Evolutionary conservation across 83 land plant genomes (phyloP).

Genomic region (Picea abies): DNA sequence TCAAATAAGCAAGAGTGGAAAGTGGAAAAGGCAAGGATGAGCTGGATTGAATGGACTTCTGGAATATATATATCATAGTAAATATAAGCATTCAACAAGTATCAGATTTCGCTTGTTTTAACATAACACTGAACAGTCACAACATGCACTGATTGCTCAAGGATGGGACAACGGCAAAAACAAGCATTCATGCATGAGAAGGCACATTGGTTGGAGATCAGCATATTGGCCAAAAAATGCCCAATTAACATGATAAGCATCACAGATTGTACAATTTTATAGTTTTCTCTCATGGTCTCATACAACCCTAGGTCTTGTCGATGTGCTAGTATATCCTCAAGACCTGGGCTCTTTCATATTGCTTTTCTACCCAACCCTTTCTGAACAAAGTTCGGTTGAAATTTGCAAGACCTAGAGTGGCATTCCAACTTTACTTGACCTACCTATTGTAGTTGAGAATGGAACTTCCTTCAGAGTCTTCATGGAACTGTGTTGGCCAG

Average conservation of each 20-base stretch:
- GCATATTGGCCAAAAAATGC: neutral
- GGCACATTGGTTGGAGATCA: neutral
- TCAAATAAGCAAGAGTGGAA: neutral
- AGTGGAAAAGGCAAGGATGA: neutral
- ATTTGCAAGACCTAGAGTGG: neutral
- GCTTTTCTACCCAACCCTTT: too few relatives aligned
- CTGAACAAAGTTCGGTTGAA: neutral
- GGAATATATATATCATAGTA: neutral
- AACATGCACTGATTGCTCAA: too few relatives aligned
- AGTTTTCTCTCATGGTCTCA: neutral
- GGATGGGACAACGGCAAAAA: neutral
- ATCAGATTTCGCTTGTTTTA: neutral
- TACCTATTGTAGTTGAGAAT: neutral
- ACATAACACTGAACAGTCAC: too few relatives aligned
- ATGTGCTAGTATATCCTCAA: neutral
- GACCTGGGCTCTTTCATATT: neutral
- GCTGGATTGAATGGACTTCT: neutral
- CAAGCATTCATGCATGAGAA: neutral
- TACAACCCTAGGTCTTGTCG: neutral
- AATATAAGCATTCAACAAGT: neutral
- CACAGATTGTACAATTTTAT: neutral
- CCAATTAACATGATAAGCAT: neutral
- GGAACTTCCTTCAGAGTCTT: neutral
- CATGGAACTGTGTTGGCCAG: neutral
- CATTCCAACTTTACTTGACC: constrained; percentile 3